Percentiles rank a stretch among this genome's conserved stretches.
These are phyloP conservation scores for Globisporangium polare DNA, from an alignment of 352 stramenopile species.

Conservation along the genomic window DNA sequence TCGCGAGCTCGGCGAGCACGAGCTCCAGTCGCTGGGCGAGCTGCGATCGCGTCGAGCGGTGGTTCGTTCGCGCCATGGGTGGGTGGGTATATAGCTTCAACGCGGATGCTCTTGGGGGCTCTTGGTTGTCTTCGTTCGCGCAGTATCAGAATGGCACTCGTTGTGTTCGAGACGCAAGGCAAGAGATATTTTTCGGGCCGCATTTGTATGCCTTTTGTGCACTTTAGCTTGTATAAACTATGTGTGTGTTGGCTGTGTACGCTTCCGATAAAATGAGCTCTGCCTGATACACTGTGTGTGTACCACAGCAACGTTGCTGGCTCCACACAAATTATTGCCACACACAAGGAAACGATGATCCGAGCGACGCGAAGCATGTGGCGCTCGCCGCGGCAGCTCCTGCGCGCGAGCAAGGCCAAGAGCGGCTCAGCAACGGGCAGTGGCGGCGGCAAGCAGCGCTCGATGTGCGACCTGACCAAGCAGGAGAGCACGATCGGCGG, in stretches of 20 bases:
- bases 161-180: too few species aligned
- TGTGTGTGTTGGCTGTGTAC: too few species aligned
- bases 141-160: not conserved
- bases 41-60: not conserved
- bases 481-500: constrained; percentile 46
- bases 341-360: constrained; percentile 33
- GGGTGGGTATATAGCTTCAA: too few species aligned
- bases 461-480: constrained; percentile 9
- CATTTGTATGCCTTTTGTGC: too few species aligned
- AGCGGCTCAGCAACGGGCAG: constrained; percentile 2
- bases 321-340: not conserved
- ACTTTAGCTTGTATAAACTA: not conserved
- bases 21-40: not conserved
- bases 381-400: constrained; percentile 48
- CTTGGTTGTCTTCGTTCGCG: not conserved
- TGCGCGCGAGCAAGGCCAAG: constrained; percentile 38
- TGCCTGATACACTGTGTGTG: too few species aligned
- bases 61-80: not conserved
- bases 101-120: too few species aligned
- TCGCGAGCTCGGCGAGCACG: not conserved
- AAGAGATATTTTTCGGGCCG: too few species aligned
- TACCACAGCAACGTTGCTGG: too few species aligned
- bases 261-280: too few species aligned
- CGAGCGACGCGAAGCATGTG: constrained; percentile 40
- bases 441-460: not conserved